Base-by-base conservation (phyloP, 2,329 filamentous ascomycete species). In the Aureobasidium sp. region DNA sequence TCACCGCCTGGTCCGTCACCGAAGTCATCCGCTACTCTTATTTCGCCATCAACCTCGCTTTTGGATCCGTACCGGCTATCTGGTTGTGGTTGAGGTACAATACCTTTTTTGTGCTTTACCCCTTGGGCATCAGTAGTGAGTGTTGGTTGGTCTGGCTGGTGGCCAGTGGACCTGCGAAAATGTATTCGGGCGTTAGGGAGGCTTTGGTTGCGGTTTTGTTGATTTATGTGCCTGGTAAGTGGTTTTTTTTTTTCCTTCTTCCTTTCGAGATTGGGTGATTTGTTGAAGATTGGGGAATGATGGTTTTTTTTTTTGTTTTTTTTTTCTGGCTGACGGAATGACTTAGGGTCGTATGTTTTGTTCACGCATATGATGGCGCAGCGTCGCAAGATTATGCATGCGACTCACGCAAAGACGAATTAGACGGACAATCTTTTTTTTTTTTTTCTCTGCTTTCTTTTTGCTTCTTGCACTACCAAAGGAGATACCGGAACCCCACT, bases 311-410 rank as follows among this genome's bases (percentile, higher is more conserved):
- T 75, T 88, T 54, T 95, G 95, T 69, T 78, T 94, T 41, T 90
- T 90, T 39, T 86, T 88, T 86, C 74, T 66, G 81, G 76, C 34
- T n/a, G n/a, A n/a, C n/a, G n/a, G n/a, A 12, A 22, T 39, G 22
- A 52, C 37, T 53, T 56, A 85, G 88, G 74, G 64, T 80, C 87
- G 3, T 95, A 93, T 64, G 79, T 94, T 53, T 72, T 97, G 55
- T 97, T 93, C 67, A 89, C 87, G 19, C 87, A 98, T 71, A 97
- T 98, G 93, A 88, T 97, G 77, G 77, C 78, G 57, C 93, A 98
- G 78, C 79, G 91, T 61, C 78, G 81, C 60, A 95, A 89, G 78
- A 81, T 91, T 51, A 74, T 89, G 74, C 79, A 81, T 52, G 79
- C 27, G 17, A 52, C 4, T 14, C 48, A 35, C n/a, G 48, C 48